Conservation (phyloP, 164 flowering plant species). For the Chimonanthus praecox region DNA sequence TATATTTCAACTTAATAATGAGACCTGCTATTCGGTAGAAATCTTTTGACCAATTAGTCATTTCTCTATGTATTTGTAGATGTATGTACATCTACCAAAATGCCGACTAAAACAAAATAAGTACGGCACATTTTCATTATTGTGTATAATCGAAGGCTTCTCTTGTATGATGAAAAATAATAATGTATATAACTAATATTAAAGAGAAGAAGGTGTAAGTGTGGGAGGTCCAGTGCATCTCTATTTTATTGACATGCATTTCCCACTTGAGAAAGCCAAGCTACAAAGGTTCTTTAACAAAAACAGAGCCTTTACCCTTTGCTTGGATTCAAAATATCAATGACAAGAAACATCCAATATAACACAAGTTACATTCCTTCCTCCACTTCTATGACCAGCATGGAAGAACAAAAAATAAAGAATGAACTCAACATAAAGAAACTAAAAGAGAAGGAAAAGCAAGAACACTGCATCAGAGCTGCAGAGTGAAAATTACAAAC, state of each 20-base stretch:
- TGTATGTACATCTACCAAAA: neutral
- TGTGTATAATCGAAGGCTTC: neutral
- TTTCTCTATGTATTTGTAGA: no score
- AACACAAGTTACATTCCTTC: conserved; percentile 4
- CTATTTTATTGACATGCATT: neutral
- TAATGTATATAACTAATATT: neutral
- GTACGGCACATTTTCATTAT: no score
- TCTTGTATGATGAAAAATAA: neutral
- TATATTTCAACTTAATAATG: no score
- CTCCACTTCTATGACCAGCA: conserved; percentile 1
- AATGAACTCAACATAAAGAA: conserved; percentile 16
- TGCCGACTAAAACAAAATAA: no score
- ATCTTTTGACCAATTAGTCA: no score
- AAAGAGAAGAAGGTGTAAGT: neutral
- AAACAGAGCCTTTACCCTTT: neutral
- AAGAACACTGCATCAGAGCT: conserved; percentile 1
- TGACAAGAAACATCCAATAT: neutral
- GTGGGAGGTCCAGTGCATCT: neutral
- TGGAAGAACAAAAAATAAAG: conserved; percentile 22
- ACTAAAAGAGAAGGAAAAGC: neutral
- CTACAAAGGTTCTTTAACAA: neutral
- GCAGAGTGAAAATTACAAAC: conserved; percentile 17
- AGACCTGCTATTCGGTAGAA: no score
- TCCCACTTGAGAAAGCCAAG: neutral
- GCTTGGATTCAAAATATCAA: neutral